These are phyloP conservation scores for Cystobasidiaceae sp. DNA, from an alignment of 1,284 basidiomycete genomes.

Conservation along the genomic window DNA sequence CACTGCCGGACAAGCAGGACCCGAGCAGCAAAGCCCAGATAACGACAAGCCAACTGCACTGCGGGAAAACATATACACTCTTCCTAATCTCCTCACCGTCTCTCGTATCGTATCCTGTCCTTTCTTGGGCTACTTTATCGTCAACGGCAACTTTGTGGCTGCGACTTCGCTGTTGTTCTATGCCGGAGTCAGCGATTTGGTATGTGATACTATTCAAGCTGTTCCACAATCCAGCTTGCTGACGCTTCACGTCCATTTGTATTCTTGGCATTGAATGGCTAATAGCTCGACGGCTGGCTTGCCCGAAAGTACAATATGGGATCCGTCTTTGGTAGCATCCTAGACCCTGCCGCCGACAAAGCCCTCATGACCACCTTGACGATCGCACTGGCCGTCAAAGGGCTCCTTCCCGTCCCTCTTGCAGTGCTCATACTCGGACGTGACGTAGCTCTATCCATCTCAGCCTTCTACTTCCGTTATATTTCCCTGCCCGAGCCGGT, in stretches of 20 bases:
- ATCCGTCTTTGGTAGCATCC: conserved; percentile 84
- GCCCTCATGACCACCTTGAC: conserved; percentile 90
- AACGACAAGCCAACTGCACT: no score
- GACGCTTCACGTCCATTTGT: no score
- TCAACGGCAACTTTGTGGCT: conserved; percentile 71
- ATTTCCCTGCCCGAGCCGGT: conserved; percentile 81
- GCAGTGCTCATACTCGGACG: conserved; percentile 82
- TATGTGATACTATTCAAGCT: conserved; percentile 52
- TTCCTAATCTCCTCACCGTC: conserved; percentile 84
- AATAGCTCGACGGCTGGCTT: conserved; percentile 85
- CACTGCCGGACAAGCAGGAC: neutral
- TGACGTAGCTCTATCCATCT: conserved; percentile 77
- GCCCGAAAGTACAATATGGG: conserved; percentile 79
- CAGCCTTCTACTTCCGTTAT: conserved; percentile 92
- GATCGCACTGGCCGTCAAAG: conserved; percentile 74
- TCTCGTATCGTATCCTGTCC: conserved; percentile 85
- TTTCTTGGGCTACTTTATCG: conserved; percentile 81
- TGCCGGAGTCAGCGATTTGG: conserved; percentile 84
- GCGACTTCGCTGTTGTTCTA: conserved; percentile 79
- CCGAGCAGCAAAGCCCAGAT: no score
- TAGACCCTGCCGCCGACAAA: conserved; percentile 98
- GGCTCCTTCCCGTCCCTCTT: conserved; percentile 75
- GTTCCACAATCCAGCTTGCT: no score
- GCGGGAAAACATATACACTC: conserved; percentile 84
- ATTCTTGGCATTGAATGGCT: no score